Conservation (phyloP, 2,329 filamentous ascomycete genomes). For the Lojkania enalia region DNA sequence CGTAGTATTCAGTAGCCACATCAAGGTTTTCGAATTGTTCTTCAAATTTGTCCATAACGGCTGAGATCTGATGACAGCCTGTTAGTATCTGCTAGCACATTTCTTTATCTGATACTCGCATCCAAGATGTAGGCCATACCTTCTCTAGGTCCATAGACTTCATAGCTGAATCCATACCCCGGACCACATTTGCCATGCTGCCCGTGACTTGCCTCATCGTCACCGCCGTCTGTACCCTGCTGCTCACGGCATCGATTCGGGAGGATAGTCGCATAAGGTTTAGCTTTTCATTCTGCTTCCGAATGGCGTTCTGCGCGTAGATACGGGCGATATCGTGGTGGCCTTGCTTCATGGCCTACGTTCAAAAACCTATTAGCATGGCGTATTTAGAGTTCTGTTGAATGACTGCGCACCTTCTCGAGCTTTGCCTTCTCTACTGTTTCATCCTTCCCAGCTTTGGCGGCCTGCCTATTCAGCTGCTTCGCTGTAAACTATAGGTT, state of each 20-base stretch:
- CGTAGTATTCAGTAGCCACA: constrained; percentile 69
- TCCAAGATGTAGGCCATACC: constrained; percentile 43
- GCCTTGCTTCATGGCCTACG: constrained; percentile 61
- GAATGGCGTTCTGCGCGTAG: constrained; percentile 65
- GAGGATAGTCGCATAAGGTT: constrained; percentile 61
- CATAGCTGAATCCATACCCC: constrained; percentile 65
- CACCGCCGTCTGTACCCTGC: constrained; percentile 64
- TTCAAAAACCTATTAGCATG: neutral
- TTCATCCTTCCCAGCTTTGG: constrained; percentile 64
- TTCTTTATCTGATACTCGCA: neutral
- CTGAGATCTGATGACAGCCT: constrained; percentile 55
- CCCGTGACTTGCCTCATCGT: constrained; percentile 65
- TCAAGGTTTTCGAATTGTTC: constrained; percentile 58
- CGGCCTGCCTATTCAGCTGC: constrained; percentile 64
- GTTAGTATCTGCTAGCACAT: constrained; percentile 2
- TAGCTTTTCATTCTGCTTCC: constrained; percentile 65
- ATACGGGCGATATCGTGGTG: constrained; percentile 65
- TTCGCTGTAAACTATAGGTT: constrained; percentile 61
- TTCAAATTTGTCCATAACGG: constrained; percentile 69
- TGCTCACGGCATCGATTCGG: constrained; percentile 62
- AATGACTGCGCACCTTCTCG: constrained; percentile 56
- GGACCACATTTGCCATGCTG: constrained; percentile 65
- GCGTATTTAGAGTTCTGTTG: neutral
- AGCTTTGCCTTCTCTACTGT: constrained; percentile 63
- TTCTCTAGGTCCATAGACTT: constrained; percentile 66